Evolutionary conservation across 371 early-diverging fungal species (phyloP).

Genomic region (Sporodiniella umbellata): DNA sequence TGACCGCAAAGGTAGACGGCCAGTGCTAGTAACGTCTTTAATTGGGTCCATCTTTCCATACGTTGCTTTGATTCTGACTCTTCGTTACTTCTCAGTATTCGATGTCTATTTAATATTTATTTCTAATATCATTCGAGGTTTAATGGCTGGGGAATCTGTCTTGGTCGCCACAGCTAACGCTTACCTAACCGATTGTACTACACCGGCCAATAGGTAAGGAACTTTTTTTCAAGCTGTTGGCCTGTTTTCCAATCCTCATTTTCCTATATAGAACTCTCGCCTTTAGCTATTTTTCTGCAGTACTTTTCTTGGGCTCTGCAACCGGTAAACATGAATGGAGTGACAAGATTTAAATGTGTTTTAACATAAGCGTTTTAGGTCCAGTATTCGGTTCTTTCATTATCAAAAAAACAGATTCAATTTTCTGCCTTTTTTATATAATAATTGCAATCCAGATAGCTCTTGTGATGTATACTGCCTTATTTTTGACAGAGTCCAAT

Average conservation of each 20-base stretch:
- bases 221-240: not conserved
- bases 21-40: slow-evolving; percentile 18
- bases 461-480: slow-evolving; percentile 21
- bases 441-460: slow-evolving; percentile 16
- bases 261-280: slow-evolving; percentile 18
- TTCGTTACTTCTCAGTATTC: slow-evolving; percentile 19
- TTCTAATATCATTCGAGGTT: slow-evolving; percentile 33
- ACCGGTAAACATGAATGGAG: slow-evolving; percentile 11
- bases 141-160: slow-evolving; percentile 35
- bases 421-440: slow-evolving; percentile 35
- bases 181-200: slow-evolving; percentile 45
- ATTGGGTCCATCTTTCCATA: slow-evolving; percentile 25
- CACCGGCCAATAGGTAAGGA: slow-evolving; percentile 21
- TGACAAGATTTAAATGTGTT: not conserved
- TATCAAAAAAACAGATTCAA: slow-evolving; percentile 17
- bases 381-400: slow-evolving; percentile 13
- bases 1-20: slow-evolving; percentile 36
- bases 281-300: slow-evolving; percentile 32
- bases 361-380: slow-evolving; percentile 11
- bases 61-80: slow-evolving; percentile 18
- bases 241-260: not conserved
- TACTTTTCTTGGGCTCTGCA: slow-evolving; percentile 20
- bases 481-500: slow-evolving; percentile 49
- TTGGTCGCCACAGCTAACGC: slow-evolving; percentile 33
- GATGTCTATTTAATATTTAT: slow-evolving; percentile 32